Evolutionary conservation across 73 alveolate species (phyloP).

Genomic region (Stentor coeruleus): DNA sequence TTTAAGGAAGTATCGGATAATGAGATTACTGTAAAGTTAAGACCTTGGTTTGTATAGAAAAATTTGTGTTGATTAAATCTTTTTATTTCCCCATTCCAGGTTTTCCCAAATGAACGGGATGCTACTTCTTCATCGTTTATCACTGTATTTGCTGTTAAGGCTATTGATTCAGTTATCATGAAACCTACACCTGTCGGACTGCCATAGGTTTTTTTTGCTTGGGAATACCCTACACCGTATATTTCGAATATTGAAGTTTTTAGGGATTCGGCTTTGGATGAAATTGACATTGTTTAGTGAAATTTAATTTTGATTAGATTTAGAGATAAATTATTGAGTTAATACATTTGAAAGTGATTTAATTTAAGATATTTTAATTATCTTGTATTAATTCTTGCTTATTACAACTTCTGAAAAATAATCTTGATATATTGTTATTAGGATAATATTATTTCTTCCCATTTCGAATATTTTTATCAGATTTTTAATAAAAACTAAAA

Average conservation of each 20-base stretch:
- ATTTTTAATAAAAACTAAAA: too few relatives aligned
- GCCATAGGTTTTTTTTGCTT: neutral
- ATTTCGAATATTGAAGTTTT: constrained; percentile 23
- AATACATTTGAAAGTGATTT: too few relatives aligned
- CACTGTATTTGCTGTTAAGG: constrained; percentile 20
- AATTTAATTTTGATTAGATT: too few relatives aligned
- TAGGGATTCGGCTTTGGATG: too few relatives aligned
- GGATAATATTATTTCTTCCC: too few relatives aligned
- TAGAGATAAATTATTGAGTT: too few relatives aligned
- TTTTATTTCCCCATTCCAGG: neutral
- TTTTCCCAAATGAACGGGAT: neutral
- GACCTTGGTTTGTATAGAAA: constrained; percentile 23
- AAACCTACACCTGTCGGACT: constrained; percentile 15
- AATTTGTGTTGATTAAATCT: neutral
- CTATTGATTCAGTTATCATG: neutral
- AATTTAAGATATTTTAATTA: too few relatives aligned
- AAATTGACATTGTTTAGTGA: too few relatives aligned
- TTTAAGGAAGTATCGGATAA: neutral
- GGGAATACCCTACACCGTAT: constrained; percentile 17
- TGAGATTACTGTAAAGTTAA: constrained; percentile 24
- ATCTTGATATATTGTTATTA: too few relatives aligned
- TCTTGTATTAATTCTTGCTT: too few relatives aligned
- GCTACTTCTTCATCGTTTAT: constrained; percentile 21
- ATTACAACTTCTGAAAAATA: too few relatives aligned
- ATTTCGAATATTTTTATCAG: too few relatives aligned